phyloP scores from a whole-genome alignment of 78 protist species.

The Dictyostelium firmibasis region DNA sequence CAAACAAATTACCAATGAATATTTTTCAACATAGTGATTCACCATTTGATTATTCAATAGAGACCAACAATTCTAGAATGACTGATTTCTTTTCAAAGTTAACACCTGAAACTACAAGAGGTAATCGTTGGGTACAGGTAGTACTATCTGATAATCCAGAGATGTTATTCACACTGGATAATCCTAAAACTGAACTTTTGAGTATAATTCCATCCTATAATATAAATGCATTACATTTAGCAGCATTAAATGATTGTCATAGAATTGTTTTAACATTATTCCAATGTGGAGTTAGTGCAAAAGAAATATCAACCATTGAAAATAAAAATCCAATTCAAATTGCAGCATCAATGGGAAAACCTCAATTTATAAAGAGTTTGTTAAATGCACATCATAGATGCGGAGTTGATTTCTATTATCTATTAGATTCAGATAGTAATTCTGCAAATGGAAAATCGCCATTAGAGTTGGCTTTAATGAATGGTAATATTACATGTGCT shows the following conservation, averaged over 20 bases:
- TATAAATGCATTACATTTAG: conserved; percentile 27
- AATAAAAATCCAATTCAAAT: conserved; percentile 9
- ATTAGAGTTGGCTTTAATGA: background rate
- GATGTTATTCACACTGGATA: background rate
- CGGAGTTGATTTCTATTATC: background rate
- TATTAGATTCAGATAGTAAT: background rate
- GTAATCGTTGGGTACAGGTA: background rate
- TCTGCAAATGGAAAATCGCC: conserved; percentile 15
- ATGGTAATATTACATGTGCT: background rate
- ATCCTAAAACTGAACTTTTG: background rate
- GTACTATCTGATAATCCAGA: conserved; percentile 6
- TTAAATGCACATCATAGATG: background rate
- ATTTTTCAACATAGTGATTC: background rate
- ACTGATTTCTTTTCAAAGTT: background rate
- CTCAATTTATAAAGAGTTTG: conserved; percentile 19
- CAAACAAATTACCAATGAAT: background rate
- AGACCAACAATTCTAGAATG: background rate
- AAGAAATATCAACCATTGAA: background rate
- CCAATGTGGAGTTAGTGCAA: background rate
- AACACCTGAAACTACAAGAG: background rate
- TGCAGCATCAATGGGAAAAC: background rate
- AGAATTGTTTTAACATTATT: background rate
- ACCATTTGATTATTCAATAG: background rate
- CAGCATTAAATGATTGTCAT: conserved; percentile 27
- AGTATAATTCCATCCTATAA: background rate